Base-by-base conservation (phyloP, 2,329 filamentous ascomycete genomes). In the Colletotrichum navitas region DNA sequence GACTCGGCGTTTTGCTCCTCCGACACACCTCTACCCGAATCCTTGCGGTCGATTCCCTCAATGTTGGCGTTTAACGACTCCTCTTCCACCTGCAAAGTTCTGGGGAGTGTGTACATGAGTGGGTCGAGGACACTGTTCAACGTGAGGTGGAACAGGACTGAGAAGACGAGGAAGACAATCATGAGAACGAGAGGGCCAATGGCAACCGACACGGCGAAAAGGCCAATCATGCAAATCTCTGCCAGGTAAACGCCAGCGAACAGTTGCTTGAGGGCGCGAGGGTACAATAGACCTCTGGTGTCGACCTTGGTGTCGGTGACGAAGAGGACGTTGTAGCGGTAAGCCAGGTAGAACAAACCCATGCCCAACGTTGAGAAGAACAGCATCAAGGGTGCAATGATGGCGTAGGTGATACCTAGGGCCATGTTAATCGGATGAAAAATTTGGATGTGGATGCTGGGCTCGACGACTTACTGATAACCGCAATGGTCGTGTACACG, bases 211-310 rank as follows among this genome's bases (percentile, higher is more conserved):
- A 95, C 89, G 54, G 89, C 89, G 78, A 97, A 96, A 47, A 97
- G 87, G 63, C 94, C 94, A 73, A 97, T 89, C 76, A 97, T 84
- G 80, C 93, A 95, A 66, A 95, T 82, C 76, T 95, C 91, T 0
- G 91, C 89, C 18, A 97, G 84, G 81, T 97, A 97, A 59, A 96
- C 86, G 63, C 94, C 94, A 2, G 91, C 89, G 54, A 95, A 89
- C 41, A 96, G 88, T 73, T 98, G 95, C 84, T 97, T 94, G 54
- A 98, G 87, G 6, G 94, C 95, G 32, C 94, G 92, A 1, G 94
- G 92, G 79, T 97, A 98, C 77, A 94, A 91, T 29, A 95, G 90
- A 60, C 96, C 95, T 77, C 94, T 94, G 59, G 94, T 97, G 78
- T 98, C 95, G 74, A 97, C 90, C 73, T 90, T 85, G 16, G 92